Conservation (phyloP, 225 moss, liverwort and hornwort species). For the Climacium dendroides region DNA sequence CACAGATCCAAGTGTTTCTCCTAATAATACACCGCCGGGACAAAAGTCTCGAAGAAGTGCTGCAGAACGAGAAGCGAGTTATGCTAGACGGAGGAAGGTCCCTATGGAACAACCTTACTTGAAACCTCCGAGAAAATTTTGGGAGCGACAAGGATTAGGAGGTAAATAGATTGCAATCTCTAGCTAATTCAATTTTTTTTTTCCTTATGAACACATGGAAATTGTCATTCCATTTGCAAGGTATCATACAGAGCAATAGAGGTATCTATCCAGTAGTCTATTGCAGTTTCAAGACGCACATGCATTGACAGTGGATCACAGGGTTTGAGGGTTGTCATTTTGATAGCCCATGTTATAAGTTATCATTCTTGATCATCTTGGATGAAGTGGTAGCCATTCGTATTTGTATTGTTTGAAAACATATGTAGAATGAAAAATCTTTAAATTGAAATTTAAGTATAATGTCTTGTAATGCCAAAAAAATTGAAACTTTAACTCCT, state of each 20-base stretch:
- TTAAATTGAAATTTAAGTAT: neutral
- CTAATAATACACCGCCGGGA: constrained; percentile 31
- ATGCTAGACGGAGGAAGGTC: neutral
- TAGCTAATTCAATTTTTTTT: too few species aligned
- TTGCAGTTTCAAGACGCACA: neutral
- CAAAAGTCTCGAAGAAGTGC: constrained; percentile 1
- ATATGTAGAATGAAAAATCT: neutral
- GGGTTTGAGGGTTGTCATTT: neutral
- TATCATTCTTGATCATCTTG: neutral
- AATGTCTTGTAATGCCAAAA: neutral
- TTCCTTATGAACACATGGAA: neutral
- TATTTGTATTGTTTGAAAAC: neutral
- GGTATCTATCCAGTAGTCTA: neutral
- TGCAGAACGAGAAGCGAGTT: constrained; percentile 10
- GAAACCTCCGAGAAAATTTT: neutral
- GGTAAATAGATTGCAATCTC: neutral
- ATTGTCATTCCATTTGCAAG: neutral
- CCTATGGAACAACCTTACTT: constrained; percentile 8
- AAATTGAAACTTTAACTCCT: too few species aligned
- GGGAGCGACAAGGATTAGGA: constrained; percentile 4
- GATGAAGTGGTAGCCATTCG: neutral
- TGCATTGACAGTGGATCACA: neutral
- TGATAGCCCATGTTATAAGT: neutral
- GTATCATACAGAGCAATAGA: neutral
- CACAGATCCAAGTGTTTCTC: constrained; percentile 38